phyloP scores from a whole-genome alignment of 2,329 filamentous ascomycete species.

The Teratosphaeriaceae sp. region DNA sequence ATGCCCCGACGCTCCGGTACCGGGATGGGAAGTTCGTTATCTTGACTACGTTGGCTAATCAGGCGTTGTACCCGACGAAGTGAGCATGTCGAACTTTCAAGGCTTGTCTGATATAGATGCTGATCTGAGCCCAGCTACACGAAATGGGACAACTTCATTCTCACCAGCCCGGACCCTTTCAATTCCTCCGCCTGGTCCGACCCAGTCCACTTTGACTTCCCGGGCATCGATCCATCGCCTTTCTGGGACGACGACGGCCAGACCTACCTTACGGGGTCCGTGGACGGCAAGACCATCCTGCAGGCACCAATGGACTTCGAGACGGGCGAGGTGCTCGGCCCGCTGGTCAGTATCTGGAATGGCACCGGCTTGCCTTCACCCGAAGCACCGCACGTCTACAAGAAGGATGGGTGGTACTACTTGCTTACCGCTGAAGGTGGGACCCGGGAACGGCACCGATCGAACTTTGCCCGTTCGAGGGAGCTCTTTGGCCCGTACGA shows the following conservation, averaged over 20 bases:
- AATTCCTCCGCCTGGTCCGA: constrained; percentile 41
- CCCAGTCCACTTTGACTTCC: constrained; percentile 40
- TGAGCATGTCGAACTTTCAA: background rate
- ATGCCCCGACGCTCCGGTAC: constrained; percentile 35
- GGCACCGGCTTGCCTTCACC: constrained; percentile 28
- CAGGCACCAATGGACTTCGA: constrained; percentile 27
- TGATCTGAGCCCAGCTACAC: constrained; percentile 20
- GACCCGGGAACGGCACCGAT: constrained; percentile 32
- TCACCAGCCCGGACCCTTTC: constrained; percentile 39
- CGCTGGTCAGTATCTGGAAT: constrained; percentile 30
- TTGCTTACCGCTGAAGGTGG: constrained; percentile 31
- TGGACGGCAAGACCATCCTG: constrained; percentile 20
- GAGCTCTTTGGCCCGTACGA: constrained; percentile 29
- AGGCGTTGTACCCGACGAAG: constrained; percentile 16
- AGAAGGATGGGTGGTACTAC: constrained; percentile 32
- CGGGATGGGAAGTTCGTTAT: constrained; percentile 35
- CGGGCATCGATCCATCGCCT: constrained; percentile 48
- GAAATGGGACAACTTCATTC: constrained; percentile 39
- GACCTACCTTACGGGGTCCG: constrained; percentile 38
- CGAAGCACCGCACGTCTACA: constrained; percentile 33
- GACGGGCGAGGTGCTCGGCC: constrained; percentile 25
- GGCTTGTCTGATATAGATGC: too few species aligned
- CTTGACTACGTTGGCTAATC: constrained; percentile 24
- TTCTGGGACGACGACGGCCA: constrained; percentile 53
- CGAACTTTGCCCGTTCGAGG: constrained; percentile 30